A percentile compares a stretch with the other conserved stretches of the same genome.
Conservation (phyloP, 2,329 filamentous ascomycete genomes). For the Colletotrichum coccodes region DNA sequence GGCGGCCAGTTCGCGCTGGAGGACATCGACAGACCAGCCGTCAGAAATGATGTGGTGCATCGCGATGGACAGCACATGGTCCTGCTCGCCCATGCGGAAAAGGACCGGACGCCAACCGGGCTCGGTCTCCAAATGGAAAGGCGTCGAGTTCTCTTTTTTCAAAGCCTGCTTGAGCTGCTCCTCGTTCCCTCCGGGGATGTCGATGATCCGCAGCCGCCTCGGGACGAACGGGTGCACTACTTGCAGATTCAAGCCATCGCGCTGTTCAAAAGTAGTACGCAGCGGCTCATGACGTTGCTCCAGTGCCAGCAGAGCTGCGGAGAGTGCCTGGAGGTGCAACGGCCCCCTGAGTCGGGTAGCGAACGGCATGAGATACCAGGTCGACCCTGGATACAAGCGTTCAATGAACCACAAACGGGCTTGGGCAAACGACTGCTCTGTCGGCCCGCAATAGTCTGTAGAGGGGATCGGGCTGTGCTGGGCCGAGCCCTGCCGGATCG, state of each 20-base stretch:
- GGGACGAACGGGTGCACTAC: neutral
- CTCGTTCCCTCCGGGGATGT: neutral
- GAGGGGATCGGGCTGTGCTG: neutral
- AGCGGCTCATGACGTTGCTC: neutral
- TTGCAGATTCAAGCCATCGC: neutral
- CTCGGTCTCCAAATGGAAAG: neutral
- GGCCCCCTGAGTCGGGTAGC: neutral
- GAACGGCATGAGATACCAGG: neutral
- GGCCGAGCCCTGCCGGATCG: neutral
- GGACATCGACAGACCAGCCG: neutral
- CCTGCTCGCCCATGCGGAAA: neutral
- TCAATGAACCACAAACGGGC: constrained; percentile 5
- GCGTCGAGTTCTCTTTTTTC: neutral
- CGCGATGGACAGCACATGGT: neutral
- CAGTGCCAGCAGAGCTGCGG: neutral
- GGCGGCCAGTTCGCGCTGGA: neutral
- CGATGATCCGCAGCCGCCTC: neutral
- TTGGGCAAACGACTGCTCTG: constrained; percentile 2
- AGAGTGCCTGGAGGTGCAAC: neutral
- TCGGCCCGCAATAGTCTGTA: neutral
- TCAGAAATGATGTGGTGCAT: constrained; percentile 19
- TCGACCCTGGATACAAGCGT: neutral
- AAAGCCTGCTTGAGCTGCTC: neutral
- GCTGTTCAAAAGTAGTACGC: neutral
- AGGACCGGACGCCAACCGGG: neutral